A percentile compares a stretch with the other conserved stretches of the same genome.
Conservation (phyloP, 129 eudicot genomes). For the Cynara cardunculus region DNA sequence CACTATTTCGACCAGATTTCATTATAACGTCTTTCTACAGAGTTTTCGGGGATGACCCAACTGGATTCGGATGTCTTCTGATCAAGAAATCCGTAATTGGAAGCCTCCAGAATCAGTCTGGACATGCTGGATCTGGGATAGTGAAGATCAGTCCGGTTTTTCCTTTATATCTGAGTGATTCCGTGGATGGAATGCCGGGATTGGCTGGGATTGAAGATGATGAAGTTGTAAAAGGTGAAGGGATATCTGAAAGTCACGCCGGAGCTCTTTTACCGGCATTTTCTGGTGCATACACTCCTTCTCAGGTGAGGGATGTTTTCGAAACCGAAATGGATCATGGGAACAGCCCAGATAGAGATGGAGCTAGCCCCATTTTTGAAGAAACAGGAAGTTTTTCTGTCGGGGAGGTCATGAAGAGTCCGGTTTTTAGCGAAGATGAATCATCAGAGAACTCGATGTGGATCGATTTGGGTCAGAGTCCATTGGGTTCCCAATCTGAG, state of each 20-base stretch:
- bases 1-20: slow-evolving; percentile 39
- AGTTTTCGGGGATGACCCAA: slow-evolving; percentile 44
- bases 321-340: slow-evolving; percentile 42
- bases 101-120: slow-evolving; percentile 34
- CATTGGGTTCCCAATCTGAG: slow-evolving; percentile 34
- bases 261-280: slow-evolving; percentile 31
- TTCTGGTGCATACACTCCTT: slow-evolving; percentile 40
- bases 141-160: slow-evolving; percentile 40
- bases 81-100: slow-evolving; percentile 40
- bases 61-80: slow-evolving; percentile 40
- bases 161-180: slow-evolving; percentile 38
- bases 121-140: slow-evolving; percentile 38
- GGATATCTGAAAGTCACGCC: slow-evolving; percentile 18
- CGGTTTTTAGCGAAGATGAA: slow-evolving; percentile 42
- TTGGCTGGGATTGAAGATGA: slow-evolving; percentile 31
- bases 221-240: slow-evolving; percentile 28
- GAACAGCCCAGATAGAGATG: slow-evolving; percentile 12
- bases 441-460: slow-evolving; percentile 41
- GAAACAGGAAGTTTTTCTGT: slow-evolving; percentile 29
- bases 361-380: slow-evolving; percentile 34
- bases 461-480: slow-evolving; percentile 45
- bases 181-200: slow-evolving; percentile 30
- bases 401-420: slow-evolving; percentile 43
- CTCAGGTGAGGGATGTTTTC: slow-evolving; percentile 42
- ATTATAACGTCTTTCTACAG: slow-evolving; percentile 39